Percentiles rank a stretch among this genome's conserved stretches.
phyloP scores from a whole-genome alignment of 2,329 filamentous ascomycete genomes.

The Fusarium papillatum region DNA sequence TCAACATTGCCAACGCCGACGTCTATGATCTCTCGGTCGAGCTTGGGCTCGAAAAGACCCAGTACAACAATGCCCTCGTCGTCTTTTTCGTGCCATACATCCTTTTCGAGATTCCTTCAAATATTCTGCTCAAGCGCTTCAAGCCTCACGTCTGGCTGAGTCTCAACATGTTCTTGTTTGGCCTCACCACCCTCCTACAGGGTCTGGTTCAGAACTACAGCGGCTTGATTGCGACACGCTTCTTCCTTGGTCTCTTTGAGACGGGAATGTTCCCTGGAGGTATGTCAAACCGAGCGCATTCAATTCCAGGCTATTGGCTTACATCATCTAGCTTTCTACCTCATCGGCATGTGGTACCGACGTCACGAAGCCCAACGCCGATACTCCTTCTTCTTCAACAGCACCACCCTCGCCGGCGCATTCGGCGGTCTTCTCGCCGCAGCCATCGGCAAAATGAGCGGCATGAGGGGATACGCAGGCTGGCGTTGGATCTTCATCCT shows the following conservation, averaged over 20 bases:
- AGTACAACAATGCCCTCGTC: constrained; percentile 83
- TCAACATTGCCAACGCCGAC: constrained; percentile 85
- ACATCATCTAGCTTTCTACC: constrained; percentile 66
- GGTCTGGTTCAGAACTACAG: constrained; percentile 84
- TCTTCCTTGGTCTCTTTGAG: constrained; percentile 86
- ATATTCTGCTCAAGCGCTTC: constrained; percentile 74
- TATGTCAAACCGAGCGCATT: constrained; percentile 31
- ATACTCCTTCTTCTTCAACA: constrained; percentile 94
- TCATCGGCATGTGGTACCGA: constrained; percentile 92
- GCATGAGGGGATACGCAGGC: constrained; percentile 74
- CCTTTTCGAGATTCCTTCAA: constrained; percentile 77
- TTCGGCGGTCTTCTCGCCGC: constrained; percentile 90
- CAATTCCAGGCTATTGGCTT: too few species aligned
- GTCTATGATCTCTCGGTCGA: constrained; percentile 76
- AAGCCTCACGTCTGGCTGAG: constrained; percentile 79
- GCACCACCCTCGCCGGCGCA: constrained; percentile 82
- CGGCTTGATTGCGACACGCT: constrained; percentile 83
- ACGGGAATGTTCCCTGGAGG: constrained; percentile 76
- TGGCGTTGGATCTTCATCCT: constrained; percentile 91
- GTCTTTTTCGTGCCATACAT: constrained; percentile 89
- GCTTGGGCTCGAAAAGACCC: constrained; percentile 67
- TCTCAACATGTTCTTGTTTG: constrained; percentile 88
- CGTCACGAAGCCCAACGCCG: constrained; percentile 90
- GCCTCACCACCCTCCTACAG: constrained; percentile 80
- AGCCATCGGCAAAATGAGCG: constrained; percentile 91